These are phyloP conservation scores for Xylariales sp. DNA, from an alignment of 2,329 filamentous ascomycete species.

Conservation along the genomic window DNA sequence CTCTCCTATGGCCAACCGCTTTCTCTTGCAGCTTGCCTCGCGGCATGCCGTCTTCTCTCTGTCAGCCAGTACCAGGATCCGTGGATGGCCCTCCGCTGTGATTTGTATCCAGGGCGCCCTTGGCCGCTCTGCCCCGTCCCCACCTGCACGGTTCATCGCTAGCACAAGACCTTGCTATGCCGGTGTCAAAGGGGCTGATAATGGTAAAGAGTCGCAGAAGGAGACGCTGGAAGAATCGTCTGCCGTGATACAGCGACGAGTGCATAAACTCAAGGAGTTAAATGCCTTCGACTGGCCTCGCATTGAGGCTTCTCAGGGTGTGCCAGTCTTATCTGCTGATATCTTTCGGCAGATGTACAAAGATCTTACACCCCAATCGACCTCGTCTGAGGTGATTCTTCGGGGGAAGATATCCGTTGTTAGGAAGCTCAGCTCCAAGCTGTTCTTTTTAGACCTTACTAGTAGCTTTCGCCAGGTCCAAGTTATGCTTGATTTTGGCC, in stretches of 20 bases:
- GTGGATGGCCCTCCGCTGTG: no score
- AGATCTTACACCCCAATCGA: slow-evolving; percentile 10
- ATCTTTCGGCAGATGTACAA: slow-evolving; percentile 31
- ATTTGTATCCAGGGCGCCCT: no score
- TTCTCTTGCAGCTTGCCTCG: no score
- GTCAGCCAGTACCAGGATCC: no score
- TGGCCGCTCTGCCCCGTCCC: no score
- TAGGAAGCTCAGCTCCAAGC: slow-evolving; percentile 55
- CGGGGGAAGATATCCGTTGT: slow-evolving; percentile 25
- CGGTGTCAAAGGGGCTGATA: no score
- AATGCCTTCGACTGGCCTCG: slow-evolving; percentile 54
- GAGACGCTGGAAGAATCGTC: background rate
- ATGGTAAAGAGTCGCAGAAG: background rate
- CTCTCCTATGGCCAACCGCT: no score
- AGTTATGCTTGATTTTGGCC: slow-evolving; percentile 66
- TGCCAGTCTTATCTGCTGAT: slow-evolving; percentile 29
- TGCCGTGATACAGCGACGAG: slow-evolving; percentile 26
- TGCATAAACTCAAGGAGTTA: slow-evolving; percentile 46
- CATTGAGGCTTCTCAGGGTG: slow-evolving; percentile 26
- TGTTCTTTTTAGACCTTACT: slow-evolving; percentile 79
- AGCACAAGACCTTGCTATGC: no score
- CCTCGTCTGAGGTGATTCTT: slow-evolving; percentile 22
- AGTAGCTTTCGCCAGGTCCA: slow-evolving; percentile 72
- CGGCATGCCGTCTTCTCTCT: no score
- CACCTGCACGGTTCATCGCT: no score